These are phyloP conservation scores for Starmerella apis DNA, from an alignment of 805 yeast species.

Conservation along the genomic window DNA sequence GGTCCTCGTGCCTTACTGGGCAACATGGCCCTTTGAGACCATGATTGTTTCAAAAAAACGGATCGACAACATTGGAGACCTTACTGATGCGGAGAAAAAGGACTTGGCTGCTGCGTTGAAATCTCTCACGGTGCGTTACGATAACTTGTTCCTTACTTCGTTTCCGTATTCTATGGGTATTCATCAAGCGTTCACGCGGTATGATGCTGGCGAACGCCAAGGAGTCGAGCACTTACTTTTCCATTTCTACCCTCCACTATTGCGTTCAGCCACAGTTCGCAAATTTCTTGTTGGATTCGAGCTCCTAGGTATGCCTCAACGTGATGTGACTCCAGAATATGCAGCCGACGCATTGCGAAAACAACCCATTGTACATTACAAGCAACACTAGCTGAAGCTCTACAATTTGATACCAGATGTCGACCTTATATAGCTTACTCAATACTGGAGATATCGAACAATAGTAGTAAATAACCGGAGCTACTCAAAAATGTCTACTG, in stretches of 20 bases:
- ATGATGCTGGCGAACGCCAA: slow-evolving; percentile 35
- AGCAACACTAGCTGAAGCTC: background rate
- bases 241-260: slow-evolving; percentile 70
- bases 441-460: too few species aligned
- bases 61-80: slow-evolving; percentile 37
- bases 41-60: slow-evolving; percentile 50
- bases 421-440: too few species aligned
- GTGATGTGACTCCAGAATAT: slow-evolving; percentile 56
- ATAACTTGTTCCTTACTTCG: slow-evolving; percentile 55
- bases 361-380: slow-evolving; percentile 20
- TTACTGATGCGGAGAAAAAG: slow-evolving; percentile 35
- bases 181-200: slow-evolving; percentile 58
- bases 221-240: slow-evolving; percentile 48
- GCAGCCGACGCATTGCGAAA: slow-evolving; percentile 47
- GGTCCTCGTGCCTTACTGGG: slow-evolving; percentile 72
- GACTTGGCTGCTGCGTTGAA: slow-evolving; percentile 51
- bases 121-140: slow-evolving; percentile 51
- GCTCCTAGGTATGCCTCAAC: slow-evolving; percentile 47
- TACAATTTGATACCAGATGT: too few species aligned
- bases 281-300: slow-evolving; percentile 70
- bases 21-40: slow-evolving; percentile 73
- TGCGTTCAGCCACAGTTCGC: slow-evolving; percentile 63
- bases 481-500: too few species aligned
- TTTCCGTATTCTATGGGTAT: slow-evolving; percentile 78
- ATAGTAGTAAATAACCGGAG: too few species aligned